Conservation (phyloP, 495 filamentous ascomycete genomes). For the Trichocladium uniseriatum region DNA sequence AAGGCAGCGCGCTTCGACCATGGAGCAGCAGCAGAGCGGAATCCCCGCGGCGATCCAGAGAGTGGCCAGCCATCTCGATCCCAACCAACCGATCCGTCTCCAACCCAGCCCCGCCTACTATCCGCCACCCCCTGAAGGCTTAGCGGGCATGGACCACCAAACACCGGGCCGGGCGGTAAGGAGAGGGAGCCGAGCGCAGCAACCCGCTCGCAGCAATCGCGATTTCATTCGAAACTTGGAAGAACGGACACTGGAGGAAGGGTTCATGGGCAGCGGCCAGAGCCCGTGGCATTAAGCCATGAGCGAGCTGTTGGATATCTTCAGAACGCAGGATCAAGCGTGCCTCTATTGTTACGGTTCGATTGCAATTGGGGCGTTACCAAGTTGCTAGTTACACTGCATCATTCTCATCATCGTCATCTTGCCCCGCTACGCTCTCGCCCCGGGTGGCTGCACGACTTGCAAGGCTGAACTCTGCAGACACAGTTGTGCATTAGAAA, state of each 20-base stretch:
- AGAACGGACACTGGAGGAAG: conserved; percentile 86
- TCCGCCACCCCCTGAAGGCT: conserved; percentile 85
- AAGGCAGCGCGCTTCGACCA: conserved; percentile 86
- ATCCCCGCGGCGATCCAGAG: conserved; percentile 89
- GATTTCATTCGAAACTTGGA: conserved; percentile 93
- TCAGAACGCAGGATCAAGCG: neutral
- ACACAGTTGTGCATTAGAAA: no score
- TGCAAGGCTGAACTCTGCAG: no score
- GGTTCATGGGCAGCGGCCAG: conserved; percentile 44
- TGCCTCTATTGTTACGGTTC: neutral
- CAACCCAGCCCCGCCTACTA: conserved; percentile 98
- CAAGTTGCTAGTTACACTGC: no score
- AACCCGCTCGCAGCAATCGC: conserved; percentile 52
- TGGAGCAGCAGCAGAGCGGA: conserved; percentile 85
- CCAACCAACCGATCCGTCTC: conserved; percentile 83
- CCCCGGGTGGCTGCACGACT: no score
- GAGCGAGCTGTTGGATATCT: conserved; percentile 7
- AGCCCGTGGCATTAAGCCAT: conserved; percentile 42
- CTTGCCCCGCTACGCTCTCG: no score
- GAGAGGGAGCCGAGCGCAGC: conserved; percentile 64
- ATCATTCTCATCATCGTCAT: no score
- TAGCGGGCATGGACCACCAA: conserved; percentile 38
- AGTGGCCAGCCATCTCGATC: conserved; percentile 95
- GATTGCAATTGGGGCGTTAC: neutral
- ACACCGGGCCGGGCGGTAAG: conserved; percentile 59